Evolutionary conservation across 75 land plant genomes (phyloP), one percentile per base, ranked within the genome.

Genomic region (Ceratopteris richardii): DNA sequence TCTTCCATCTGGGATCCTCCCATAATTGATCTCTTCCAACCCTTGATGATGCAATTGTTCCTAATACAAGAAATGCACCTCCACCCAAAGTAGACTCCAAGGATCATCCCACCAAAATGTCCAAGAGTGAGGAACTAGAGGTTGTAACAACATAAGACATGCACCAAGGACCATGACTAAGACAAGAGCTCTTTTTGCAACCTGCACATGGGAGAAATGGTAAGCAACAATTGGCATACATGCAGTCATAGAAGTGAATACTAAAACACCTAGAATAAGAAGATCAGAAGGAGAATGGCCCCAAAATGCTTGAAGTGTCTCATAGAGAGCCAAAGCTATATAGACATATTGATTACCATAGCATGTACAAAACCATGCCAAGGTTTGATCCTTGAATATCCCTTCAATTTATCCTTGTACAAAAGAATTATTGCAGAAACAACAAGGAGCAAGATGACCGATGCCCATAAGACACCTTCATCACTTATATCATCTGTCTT

Each of bases 341-440:
- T 85, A 20, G 96, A 64, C 9, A 83, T 21, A 56, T 76, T 70
- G 41, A 94, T 74, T 9, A 86, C 84, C 28, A 53, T 68, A 44
- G 91, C 98, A 76, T 94, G 96, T 23, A 78, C 64, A 70, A 79
- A 68, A 44, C 80, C 98, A 75, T 94, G 96, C 96, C 96, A 90
- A 27, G 83, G 69, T 50, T 81, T 86, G 96, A 94, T 94, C 72
- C 82, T 83, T 36, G 90, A 82, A 24, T 71, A 72, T 30, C 69
- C 75, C 67, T 86, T 85, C 30, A 74, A 75, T 58, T 78, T 86
- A 18, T 86, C 96, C 63, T 96, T 90, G 86, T 94, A 94, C 31
- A 94, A 83, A 41, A 94, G 80, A 70, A 94, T 53, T 51, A 96
- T 85, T 43, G 98, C 96, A 59, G 96, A 81, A 54, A 94, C 63